These are phyloP conservation scores for Fomitopsis pinicola DNA, from an alignment of 1,284 basidiomycete genomes.

Conservation along the genomic window DNA sequence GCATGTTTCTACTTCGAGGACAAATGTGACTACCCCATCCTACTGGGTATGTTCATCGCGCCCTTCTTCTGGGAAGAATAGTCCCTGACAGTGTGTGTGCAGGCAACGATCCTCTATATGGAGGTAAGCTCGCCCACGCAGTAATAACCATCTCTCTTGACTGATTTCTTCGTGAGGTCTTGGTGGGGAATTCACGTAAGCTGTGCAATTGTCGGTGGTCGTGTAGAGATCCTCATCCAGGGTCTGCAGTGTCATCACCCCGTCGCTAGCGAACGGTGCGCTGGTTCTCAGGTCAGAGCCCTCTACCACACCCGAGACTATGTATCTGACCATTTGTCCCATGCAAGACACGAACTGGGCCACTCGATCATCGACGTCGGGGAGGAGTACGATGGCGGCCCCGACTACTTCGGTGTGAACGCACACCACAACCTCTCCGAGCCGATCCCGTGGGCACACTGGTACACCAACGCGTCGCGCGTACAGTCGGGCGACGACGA, in stretches of 20 bases:
- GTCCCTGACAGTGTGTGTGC: neutral
- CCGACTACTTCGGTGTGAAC: slow-evolving; percentile 73
- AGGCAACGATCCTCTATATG: slow-evolving; percentile 82
- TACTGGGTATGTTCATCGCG: slow-evolving; percentile 50
- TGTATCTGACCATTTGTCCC: neutral
- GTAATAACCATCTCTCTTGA: neutral
- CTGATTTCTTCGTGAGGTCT: slow-evolving; percentile 43
- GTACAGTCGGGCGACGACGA: slow-evolving; percentile 3
- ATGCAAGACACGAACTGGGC: slow-evolving; percentile 68
- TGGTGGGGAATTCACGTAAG: slow-evolving; percentile 81
- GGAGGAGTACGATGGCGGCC: slow-evolving; percentile 85
- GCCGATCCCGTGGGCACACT: slow-evolving; percentile 66
- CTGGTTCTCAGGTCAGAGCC: slow-evolving; percentile 56
- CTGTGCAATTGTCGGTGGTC: neutral
- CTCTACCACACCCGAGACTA: neutral
- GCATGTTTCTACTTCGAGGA: slow-evolving; percentile 63
- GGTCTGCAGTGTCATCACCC: slow-evolving; percentile 63
- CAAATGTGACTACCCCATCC: slow-evolving; percentile 75
- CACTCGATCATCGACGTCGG: slow-evolving; percentile 79
- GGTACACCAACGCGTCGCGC: slow-evolving; percentile 47
- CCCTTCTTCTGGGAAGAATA: neutral
- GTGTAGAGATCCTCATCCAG: neutral
- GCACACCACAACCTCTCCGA: slow-evolving; percentile 42
- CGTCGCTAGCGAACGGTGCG: slow-evolving; percentile 74
- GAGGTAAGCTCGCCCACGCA: slow-evolving; percentile 43